phyloP scores from a whole-genome alignment of 1,284 basidiomycete species.

The Ustilago lituana region DNA sequence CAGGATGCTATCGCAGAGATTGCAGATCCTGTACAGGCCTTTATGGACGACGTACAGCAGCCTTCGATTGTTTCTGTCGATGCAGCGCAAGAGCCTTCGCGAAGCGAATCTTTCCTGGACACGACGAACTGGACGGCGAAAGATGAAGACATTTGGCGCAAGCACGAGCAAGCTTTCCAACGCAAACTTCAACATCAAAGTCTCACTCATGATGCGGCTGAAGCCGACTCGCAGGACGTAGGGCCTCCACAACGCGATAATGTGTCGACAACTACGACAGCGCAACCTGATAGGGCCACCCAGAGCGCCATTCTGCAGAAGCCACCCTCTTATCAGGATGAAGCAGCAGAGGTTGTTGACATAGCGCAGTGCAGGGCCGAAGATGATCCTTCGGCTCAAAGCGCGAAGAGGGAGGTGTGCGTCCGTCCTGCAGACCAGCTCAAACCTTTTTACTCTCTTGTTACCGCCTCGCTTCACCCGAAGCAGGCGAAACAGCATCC shows the following conservation, averaged over 20 bases:
- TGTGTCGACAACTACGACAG: background rate
- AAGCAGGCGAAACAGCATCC: background rate
- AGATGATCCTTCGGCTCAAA: constrained; percentile 5
- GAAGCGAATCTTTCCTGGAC: constrained; percentile 5
- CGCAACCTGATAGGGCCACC: background rate
- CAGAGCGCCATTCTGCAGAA: background rate
- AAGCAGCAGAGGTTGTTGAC: background rate
- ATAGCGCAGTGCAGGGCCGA: constrained; percentile 17
- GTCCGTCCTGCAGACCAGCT: constrained; percentile 1
- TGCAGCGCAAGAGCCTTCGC: background rate
- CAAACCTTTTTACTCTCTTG: constrained; percentile 12
- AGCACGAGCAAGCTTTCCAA: constrained; percentile 48
- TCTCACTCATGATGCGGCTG: constrained; percentile 6
- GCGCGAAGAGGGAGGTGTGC: background rate
- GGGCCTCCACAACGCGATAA: constrained; percentile 5
- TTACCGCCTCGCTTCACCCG: background rate
- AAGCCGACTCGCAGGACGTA: constrained; percentile 9
- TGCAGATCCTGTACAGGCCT: background rate
- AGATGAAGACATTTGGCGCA: constrained; percentile 48
- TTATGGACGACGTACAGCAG: background rate
- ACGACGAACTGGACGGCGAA: constrained; percentile 14
- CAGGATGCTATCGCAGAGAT: constrained; percentile 53
- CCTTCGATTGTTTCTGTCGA: background rate
- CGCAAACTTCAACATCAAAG: constrained; percentile 34
- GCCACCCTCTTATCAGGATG: too few species aligned